These are phyloP conservation scores for Aspergillus biplanus DNA, from an alignment of 495 filamentous ascomycete species.

Conservation along the genomic window DNA sequence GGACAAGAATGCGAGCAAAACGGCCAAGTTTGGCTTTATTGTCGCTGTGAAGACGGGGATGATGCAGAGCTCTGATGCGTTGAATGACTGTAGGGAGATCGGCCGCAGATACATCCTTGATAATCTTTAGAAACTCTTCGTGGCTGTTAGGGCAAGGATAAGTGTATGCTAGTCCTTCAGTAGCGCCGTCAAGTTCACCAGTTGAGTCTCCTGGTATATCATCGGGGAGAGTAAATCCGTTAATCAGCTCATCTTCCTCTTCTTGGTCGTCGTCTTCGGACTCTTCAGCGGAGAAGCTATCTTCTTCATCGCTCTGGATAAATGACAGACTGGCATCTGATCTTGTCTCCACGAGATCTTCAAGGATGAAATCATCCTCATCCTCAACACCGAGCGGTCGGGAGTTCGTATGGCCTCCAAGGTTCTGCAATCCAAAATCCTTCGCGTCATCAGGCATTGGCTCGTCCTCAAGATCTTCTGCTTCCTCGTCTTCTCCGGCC, in stretches of 20 bases:
- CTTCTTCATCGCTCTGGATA: constrained; percentile 55
- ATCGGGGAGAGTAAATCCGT: constrained; percentile 40
- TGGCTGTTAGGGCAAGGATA: constrained; percentile 83
- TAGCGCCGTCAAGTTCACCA: constrained; percentile 34
- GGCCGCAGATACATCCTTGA: constrained; percentile 57
- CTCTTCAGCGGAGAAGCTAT: constrained; percentile 42
- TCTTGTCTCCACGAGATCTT: constrained; percentile 70
- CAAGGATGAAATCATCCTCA: constrained; percentile 90
- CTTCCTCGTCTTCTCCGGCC: constrained; percentile 49
- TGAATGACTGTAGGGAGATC: constrained; percentile 82
- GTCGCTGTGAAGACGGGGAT: constrained; percentile 78
- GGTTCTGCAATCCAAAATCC: constrained; percentile 56
- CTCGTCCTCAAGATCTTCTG: constrained; percentile 42
- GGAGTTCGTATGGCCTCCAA: constrained; percentile 32
- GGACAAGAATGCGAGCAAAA: constrained; percentile 75
- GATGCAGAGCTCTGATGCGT: constrained; percentile 83
- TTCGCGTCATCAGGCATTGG: constrained; percentile 55
- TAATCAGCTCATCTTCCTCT: constrained; percentile 50
- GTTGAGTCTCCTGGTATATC: constrained; percentile 26
- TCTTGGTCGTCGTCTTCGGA: constrained; percentile 48
- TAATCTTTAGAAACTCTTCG: constrained; percentile 68
- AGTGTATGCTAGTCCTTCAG: constrained; percentile 70
- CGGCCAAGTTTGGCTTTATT: constrained; percentile 82
- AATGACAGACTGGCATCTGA: constrained; percentile 59
- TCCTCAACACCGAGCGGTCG: constrained; percentile 68